Evolutionary conservation across 1,284 basidiomycete genomes (phyloP).

Genomic region (Cystobasidium slooffiae): DNA sequence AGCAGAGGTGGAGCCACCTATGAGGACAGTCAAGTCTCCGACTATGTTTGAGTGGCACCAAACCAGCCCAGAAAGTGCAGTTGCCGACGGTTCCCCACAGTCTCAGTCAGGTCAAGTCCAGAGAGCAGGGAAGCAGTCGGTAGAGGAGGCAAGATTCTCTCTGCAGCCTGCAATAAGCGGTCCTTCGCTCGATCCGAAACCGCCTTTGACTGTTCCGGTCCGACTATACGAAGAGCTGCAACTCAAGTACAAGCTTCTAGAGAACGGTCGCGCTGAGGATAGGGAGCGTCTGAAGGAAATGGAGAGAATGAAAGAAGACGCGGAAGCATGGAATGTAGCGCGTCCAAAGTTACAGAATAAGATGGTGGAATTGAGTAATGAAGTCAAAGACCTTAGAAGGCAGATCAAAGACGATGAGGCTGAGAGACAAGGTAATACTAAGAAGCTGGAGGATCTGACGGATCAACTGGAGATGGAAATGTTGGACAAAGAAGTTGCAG

Average conservation of each 20-base stretch:
- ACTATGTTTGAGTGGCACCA: not conserved
- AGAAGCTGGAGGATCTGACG: slow-evolving; percentile 69
- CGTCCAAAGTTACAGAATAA: slow-evolving; percentile 67
- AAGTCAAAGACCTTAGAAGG: slow-evolving; percentile 73
- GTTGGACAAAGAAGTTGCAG: slow-evolving; percentile 95
- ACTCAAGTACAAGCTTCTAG: slow-evolving; percentile 80
- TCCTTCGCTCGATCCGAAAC: not conserved
- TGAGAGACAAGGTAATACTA: slow-evolving; percentile 68
- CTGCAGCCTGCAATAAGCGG: slow-evolving; percentile 3
- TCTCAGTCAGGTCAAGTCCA: not conserved
- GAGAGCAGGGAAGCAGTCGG: slow-evolving; percentile 16
- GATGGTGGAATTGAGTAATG: slow-evolving; percentile 61
- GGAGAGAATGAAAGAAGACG: slow-evolving; percentile 80
- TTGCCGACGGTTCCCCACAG: not conserved
- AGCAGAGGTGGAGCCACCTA: slow-evolving; percentile 8
- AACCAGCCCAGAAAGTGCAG: not conserved
- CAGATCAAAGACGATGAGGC: slow-evolving; percentile 67
- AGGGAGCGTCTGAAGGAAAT: slow-evolving; percentile 78
- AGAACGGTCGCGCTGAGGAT: slow-evolving; percentile 84
- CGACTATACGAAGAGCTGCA: slow-evolving; percentile 66
- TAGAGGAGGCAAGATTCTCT: slow-evolving; percentile 22
- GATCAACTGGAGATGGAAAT: slow-evolving; percentile 94
- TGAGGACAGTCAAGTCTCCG: not conserved
- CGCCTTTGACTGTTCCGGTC: slow-evolving; percentile 46
- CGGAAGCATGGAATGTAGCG: slow-evolving; percentile 80